phyloP scores from a whole-genome alignment of 2,329 filamentous ascomycete genomes.

The Aspergillus thermomutatus region DNA sequence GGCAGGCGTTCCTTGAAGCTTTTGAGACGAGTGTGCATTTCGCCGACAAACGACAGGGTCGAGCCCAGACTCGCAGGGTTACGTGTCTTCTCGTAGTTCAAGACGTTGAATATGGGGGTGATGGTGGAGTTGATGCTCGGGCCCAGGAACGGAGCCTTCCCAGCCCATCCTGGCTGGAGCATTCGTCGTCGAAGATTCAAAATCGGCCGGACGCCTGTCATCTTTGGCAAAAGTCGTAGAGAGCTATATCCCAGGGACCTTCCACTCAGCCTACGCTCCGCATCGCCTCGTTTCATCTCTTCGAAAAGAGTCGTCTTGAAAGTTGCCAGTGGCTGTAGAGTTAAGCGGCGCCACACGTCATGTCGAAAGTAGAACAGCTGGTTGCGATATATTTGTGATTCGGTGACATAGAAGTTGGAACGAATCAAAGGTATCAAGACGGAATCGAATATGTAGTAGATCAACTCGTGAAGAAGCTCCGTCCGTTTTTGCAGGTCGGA shows the following conservation, averaged over 20 bases:
- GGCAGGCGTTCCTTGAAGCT: slow-evolving; percentile 55
- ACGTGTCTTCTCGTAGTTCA: slow-evolving; percentile 69
- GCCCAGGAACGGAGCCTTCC: slow-evolving; percentile 51
- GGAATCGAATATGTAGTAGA: slow-evolving; percentile 93
- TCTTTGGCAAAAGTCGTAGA: slow-evolving; percentile 79
- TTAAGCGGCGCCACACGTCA: slow-evolving; percentile 78
- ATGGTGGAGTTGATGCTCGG: slow-evolving; percentile 68
- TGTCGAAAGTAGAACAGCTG: slow-evolving; percentile 91
- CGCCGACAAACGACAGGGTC: slow-evolving; percentile 74
- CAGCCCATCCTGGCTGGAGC: slow-evolving; percentile 47
- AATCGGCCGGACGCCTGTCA: slow-evolving; percentile 72
- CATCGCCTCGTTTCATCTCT: slow-evolving; percentile 61
- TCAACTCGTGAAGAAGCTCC: slow-evolving; percentile 76
- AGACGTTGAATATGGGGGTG: slow-evolving; percentile 68
- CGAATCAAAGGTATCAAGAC: slow-evolving; percentile 82
- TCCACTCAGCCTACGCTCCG: slow-evolving; percentile 56
- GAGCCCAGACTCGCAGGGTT: slow-evolving; percentile 67
- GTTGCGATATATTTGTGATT: slow-evolving; percentile 76
- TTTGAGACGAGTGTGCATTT: slow-evolving; percentile 72
- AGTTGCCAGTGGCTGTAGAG: slow-evolving; percentile 65
- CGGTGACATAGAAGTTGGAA: slow-evolving; percentile 90
- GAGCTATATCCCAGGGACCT: slow-evolving; percentile 72
- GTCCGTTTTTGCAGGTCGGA: slow-evolving; percentile 72
- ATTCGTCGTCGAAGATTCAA: slow-evolving; percentile 74
- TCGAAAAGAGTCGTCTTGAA: slow-evolving; percentile 75